phyloP scores from a whole-genome alignment of 2,329 filamentous ascomycete species.

The Bipolaris sorokiniana region DNA sequence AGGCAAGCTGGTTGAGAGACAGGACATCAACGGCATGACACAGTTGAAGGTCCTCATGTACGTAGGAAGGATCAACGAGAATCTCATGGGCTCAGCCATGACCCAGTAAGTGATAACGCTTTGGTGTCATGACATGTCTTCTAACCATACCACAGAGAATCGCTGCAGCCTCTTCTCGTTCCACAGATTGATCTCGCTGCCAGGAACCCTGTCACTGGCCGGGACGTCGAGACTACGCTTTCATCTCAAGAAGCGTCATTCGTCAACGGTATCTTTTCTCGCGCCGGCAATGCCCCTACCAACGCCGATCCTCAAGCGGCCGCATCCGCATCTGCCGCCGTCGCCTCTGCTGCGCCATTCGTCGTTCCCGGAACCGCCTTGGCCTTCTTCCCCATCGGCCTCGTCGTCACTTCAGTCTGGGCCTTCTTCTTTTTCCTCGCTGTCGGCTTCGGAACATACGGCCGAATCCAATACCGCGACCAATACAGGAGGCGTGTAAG shows the following conservation, averaged over 20 bases:
- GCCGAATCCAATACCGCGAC: conserved; percentile 70
- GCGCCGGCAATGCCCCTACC: conserved; percentile 58
- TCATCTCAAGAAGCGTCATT: conserved; percentile 74
- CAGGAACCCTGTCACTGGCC: conserved; percentile 55
- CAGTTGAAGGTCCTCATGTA: conserved; percentile 69
- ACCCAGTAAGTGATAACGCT: conserved; percentile 61
- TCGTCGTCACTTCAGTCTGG: conserved; percentile 71
- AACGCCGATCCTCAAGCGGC: conserved; percentile 51
- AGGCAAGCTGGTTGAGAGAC: conserved; percentile 38
- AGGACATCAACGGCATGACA: conserved; percentile 34
- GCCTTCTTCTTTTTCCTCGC: conserved; percentile 59
- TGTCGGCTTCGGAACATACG: conserved; percentile 68
- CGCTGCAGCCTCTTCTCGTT: conserved; percentile 68
- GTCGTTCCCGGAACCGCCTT: conserved; percentile 72
- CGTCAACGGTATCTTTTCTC: conserved; percentile 72
- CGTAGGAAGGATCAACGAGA: conserved; percentile 69
- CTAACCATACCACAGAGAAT: conserved; percentile 53
- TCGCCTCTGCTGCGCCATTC: conserved; percentile 59
- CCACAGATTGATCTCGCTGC: conserved; percentile 71
- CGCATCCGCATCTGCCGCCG: conserved; percentile 50
- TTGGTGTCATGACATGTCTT: neutral
- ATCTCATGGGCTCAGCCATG: conserved; percentile 62
- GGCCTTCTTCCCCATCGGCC: conserved; percentile 71
- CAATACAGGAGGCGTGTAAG: conserved; percentile 63
- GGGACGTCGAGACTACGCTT: conserved; percentile 66